phyloP scores from a whole-genome alignment of 2,329 filamentous ascomycete species.

The Botrytis porri region DNA sequence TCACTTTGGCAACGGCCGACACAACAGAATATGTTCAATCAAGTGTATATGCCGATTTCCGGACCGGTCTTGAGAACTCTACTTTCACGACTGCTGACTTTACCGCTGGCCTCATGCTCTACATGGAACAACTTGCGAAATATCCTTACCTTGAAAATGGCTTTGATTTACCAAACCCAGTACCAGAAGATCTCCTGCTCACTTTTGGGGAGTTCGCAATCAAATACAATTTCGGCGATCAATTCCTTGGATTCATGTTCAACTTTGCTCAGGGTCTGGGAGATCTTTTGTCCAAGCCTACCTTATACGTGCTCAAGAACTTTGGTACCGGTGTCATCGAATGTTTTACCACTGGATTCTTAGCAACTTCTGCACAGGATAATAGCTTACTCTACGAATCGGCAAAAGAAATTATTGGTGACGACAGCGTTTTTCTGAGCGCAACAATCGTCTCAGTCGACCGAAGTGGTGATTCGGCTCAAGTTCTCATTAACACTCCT shows the following conservation, averaged over 20 bases:
- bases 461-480: conserved; percentile 24
- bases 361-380: conserved; percentile 21
- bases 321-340: conserved; percentile 34
- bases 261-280: conserved; percentile 45
- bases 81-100: conserved; percentile 18
- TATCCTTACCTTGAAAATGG: conserved; percentile 40
- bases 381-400: conserved; percentile 28
- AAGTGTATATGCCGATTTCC: conserved; percentile 16
- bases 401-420: conserved; percentile 11
- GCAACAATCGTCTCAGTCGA: conserved; percentile 24
- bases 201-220: conserved; percentile 29
- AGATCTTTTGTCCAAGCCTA: conserved; percentile 44
- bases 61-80: conserved; percentile 19
- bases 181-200: conserved; percentile 29
- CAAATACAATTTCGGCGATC: conserved; percentile 40
- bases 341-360: conserved; percentile 21
- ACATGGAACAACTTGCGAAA: conserved; percentile 33
- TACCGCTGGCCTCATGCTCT: conserved; percentile 17
- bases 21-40: neutral
- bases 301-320: conserved; percentile 47
- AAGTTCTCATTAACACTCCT: conserved; percentile 38
- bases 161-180: conserved; percentile 41
- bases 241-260: conserved; percentile 43
- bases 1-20: neutral
- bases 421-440: conserved; percentile 24